Evolutionary conservation across 306 rosid species (phyloP).

Genomic region (Cucurbita pepo): DNA sequence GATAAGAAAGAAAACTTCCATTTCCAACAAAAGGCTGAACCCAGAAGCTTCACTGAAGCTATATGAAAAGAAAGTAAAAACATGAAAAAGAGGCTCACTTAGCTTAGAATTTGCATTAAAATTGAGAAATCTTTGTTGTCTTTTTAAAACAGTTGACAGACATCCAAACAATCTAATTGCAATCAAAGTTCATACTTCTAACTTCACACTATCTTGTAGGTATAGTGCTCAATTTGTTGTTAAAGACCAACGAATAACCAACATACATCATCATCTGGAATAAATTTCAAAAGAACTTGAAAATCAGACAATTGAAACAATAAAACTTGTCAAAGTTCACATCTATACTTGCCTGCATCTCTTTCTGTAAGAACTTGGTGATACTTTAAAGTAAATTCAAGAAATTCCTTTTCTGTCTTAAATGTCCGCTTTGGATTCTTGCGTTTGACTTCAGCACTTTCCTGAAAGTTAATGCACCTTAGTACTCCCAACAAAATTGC

Average conservation of each 20-base stretch:
- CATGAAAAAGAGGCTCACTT: background rate
- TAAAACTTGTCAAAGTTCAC: background rate
- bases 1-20: background rate
- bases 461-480: constrained; percentile 24
- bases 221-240: background rate
- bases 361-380: constrained; percentile 83
- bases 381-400: constrained; percentile 77
- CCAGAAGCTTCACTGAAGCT: background rate
- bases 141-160: background rate
- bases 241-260: background rate
- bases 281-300: constrained; percentile 2
- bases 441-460: constrained; percentile 53
- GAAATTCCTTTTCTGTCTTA: constrained; percentile 80
- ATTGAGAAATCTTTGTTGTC: background rate
- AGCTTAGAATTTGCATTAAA: background rate
- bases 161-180: background rate
- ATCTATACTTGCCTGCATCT: constrained; percentile 54
- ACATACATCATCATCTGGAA: background rate
- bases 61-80: background rate
- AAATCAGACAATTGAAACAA: background rate
- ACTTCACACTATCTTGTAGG: background rate
- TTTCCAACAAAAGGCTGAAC: background rate
- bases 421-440: constrained; percentile 61
- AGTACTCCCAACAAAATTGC: background rate
- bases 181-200: background rate